Evolutionary conservation across 176 grass and related monocot genomes (phyloP).

Genomic region (Carex littledalei): DNA sequence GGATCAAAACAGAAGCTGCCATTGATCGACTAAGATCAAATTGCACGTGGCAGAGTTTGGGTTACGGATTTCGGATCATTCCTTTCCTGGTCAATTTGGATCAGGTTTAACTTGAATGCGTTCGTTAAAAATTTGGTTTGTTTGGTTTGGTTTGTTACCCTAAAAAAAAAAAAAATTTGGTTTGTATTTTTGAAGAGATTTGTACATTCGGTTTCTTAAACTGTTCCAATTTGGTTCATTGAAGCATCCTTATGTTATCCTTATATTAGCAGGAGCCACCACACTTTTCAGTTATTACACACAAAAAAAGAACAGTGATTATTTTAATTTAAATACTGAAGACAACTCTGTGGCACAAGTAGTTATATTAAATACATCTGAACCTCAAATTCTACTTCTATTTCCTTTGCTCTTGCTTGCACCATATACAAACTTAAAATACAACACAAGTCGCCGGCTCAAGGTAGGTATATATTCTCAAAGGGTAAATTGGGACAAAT

Average conservation of each 20-base stretch:
- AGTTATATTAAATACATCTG: slow-evolving; percentile 6
- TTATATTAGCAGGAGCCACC: background rate
- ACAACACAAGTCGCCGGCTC: slow-evolving; percentile 11
- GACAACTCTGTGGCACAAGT: background rate
- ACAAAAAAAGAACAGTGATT: background rate
- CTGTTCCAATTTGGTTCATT: no score
- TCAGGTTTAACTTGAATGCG: background rate
- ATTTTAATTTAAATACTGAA: background rate
- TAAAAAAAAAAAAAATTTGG: no score
- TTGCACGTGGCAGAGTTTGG: no score
- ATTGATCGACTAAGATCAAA: background rate
- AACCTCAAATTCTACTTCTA: slow-evolving; percentile 17
- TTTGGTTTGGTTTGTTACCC: no score
- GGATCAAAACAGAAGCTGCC: background rate
- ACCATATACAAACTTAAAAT: slow-evolving; percentile 6
- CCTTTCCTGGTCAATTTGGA: background rate
- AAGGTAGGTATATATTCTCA: background rate
- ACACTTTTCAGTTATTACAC: background rate
- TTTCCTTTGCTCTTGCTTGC: slow-evolving; percentile 18
- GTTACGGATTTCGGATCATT: no score
- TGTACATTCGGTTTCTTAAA: no score
- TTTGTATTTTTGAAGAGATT: no score
- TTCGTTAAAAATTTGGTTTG: no score
- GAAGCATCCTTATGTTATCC: no score
- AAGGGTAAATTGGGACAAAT: background rate